Evolutionary conservation across 768 basidiomycete species (phyloP), one percentile per base, ranked within the genome.

Genomic region (Termitomyces sp.): DNA sequence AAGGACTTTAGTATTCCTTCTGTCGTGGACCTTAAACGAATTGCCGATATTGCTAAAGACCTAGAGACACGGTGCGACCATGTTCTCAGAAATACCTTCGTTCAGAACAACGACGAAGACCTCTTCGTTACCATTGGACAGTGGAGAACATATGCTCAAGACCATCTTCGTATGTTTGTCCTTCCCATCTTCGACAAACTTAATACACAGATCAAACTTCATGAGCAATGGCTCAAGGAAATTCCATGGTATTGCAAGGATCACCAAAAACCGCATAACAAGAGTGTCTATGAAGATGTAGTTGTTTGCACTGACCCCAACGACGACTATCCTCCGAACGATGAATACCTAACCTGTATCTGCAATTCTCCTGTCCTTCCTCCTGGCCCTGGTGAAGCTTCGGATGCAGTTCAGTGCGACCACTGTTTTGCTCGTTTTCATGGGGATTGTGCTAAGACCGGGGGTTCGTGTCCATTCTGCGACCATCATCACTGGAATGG

Each of bases 401-500:
- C 92, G 0, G 91, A 93, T 68, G 91, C 92, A 1, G 92, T 94
- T 16, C 92, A 94, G 69, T 94, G 91, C 69, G 91, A 94, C 68
- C 91, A 93, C 65, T 94, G 91, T 62, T 90, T 82, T 69, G 92
- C 91, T 50, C 78, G 91, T 51, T 94, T 94, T 73, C 91, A 94
- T 61, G 91, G 90, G 5, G 80, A 85, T 51, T 93, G 91, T 65
- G 91, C 91, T 12, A 87, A 86, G 64, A 90, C 88, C 63, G 91
- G 91, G n/a, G 92, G 91, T 38, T 94, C 91, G 5, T 94, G 91
- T 68, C 91, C 91, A 0, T 94, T 94, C 76, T 94, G 91, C 64
- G 91, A 94, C 63, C 91, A 92, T 65, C 88, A 92, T 61, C 92
- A 94, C 67, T 93, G 91, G 91, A 91, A 93, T 64, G 91, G 91